phyloP scores from a whole-genome alignment of 2,329 filamentous ascomycete genomes.

The Penicillium sp. region DNA sequence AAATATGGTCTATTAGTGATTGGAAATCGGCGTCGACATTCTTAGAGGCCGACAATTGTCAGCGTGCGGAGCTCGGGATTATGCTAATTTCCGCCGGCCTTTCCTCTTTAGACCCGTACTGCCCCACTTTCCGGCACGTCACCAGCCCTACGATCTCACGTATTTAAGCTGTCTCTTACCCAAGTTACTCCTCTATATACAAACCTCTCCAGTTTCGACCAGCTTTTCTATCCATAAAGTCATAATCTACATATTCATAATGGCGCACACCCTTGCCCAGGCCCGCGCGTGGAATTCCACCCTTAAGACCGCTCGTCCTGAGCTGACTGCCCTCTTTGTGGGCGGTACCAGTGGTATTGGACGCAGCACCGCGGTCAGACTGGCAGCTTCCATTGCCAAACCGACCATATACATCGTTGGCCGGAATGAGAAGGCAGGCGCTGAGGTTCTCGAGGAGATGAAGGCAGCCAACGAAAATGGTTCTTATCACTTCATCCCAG shows the following conservation, averaged over 20 bases:
- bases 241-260: not conserved
- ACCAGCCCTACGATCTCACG: not conserved
- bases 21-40: too few species aligned
- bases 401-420: not conserved
- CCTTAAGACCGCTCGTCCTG: not conserved
- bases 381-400: not conserved
- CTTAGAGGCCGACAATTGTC: not conserved
- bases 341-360: not conserved
- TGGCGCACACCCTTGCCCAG: not conserved
- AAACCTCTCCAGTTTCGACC: not conserved
- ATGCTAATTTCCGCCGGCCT: not conserved
- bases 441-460: not conserved
- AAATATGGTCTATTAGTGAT: too few species aligned
- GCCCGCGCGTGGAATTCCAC: not conserved
- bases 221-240: not conserved
- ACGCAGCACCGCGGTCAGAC: not conserved
- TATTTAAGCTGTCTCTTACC: not conserved
- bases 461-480: not conserved
- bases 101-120: not conserved
- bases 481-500: not conserved
- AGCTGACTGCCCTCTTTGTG: not conserved
- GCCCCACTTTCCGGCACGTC: not conserved
- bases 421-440: not conserved
- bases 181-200: not conserved
- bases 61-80: not conserved